Evolutionary conservation across 75 land plant species (phyloP), one percentile per base, ranked within the genome.

Genomic region (Adiantum capillusveneris): DNA sequence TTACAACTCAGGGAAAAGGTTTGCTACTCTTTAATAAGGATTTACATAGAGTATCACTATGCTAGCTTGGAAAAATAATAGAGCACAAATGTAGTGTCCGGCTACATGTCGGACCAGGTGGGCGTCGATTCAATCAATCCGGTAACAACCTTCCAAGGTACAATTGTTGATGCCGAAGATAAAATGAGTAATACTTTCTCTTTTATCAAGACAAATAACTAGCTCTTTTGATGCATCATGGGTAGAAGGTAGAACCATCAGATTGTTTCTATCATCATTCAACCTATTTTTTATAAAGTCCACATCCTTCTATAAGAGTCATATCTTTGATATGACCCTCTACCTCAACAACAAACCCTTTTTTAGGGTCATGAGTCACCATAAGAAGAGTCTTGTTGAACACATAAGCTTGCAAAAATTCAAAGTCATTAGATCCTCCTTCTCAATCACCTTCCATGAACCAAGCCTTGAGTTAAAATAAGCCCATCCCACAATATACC

Each of bases 261-360:
- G 72, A 55, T 79, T 74, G 54, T 77, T 71, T 6, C 80, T 65
- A 22, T 67, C 79, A 37, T 77, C 80, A 39, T 67, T 19, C 49
- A 54, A 31, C 25, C 80, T 41, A 49, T 66, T 68, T 16, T 37
- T 41, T 66, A 77, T 67, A 49, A 37, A 77, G 49, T 77, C 80
- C 6, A 77, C 80, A 57, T 77, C 80, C 78, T 1, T 66, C 62
- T 37, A 77, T 77, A 18, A 77, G 34, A 11, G 80, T 77, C 63
- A 77, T 58, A 37, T 77, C 80, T 44, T 74, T 77, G 20, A 77
- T 77, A 51, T 58, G 56, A 44, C 59, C 28, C 52, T 68, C 68
- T 19, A 71, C 80, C 43, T 74, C 80, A 2, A 77, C 80, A 31
- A 75, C 75, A 56, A 77, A 77, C 79, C 79, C 79, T 66, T 76